Evolutionary conservation across 2,329 filamentous ascomycete species (phyloP).

Genomic region (Sclerotinia subarctica): DNA sequence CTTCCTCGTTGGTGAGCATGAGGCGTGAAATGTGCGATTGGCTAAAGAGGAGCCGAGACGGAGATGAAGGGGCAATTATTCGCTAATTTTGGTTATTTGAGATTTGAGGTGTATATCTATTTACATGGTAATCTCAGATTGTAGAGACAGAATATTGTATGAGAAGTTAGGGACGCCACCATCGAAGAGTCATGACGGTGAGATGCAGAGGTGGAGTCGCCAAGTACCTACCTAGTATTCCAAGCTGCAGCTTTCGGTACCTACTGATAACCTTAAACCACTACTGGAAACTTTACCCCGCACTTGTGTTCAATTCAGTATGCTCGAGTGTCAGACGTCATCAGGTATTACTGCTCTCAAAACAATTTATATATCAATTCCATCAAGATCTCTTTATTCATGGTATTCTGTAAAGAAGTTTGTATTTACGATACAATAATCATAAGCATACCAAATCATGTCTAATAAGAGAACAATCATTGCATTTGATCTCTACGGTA

Average conservation of each 20-base stretch:
- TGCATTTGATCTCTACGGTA: conserved; percentile 75
- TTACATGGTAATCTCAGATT: background rate
- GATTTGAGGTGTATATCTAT: background rate
- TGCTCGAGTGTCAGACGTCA: background rate
- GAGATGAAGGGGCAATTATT: background rate
- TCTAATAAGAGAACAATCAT: conserved; percentile 47
- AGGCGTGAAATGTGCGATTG: background rate
- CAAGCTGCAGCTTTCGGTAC: background rate
- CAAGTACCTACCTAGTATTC: background rate
- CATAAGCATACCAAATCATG: conserved; percentile 23
- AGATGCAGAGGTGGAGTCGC: background rate
- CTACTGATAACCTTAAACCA: background rate
- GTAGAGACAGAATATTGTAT: background rate
- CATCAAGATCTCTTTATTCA: background rate
- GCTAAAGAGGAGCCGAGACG: background rate
- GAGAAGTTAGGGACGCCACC: background rate
- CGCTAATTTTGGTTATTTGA: background rate
- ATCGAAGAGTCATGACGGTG: background rate
- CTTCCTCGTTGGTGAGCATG: conserved; percentile 36
- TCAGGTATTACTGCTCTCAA: no score
- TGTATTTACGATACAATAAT: no score
- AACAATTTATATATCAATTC: no score
- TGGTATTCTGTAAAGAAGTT: no score
- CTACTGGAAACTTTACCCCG: background rate
- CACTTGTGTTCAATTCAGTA: background rate